These are phyloP conservation scores for Phlebopus sp. DNA, from an alignment of 1,284 basidiomycete genomes.

Conservation along the genomic window DNA sequence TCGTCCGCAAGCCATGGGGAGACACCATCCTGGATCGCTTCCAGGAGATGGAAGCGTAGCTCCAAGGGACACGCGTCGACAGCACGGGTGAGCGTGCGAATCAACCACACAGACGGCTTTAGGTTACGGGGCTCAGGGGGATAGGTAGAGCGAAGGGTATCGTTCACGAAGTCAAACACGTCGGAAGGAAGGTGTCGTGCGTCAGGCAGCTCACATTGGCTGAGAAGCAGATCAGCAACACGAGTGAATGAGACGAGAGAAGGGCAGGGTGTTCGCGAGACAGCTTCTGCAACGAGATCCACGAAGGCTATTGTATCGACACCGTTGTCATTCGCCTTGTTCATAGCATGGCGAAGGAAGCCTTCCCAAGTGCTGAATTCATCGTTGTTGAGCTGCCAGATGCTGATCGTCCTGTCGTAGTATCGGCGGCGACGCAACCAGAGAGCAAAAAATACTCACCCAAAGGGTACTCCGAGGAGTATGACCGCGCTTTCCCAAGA, in stretches of 20 bases:
- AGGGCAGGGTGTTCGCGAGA: conserved; percentile 45
- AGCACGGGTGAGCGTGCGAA: conserved; percentile 49
- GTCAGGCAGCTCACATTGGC: conserved; percentile 48
- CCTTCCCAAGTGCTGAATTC: conserved; percentile 59
- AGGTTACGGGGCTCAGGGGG: conserved; percentile 57
- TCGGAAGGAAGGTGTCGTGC: conserved; percentile 45
- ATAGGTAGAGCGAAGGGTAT: conserved; percentile 59
- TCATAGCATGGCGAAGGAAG: conserved; percentile 48
- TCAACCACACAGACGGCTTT: conserved; percentile 57
- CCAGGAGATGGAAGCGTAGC: conserved; percentile 44
- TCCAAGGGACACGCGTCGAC: conserved; percentile 53
- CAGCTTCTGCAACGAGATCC: conserved; percentile 47
- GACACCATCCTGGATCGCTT: conserved; percentile 53
- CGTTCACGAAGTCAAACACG: conserved; percentile 56
- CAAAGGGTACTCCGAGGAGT: conserved; percentile 61
- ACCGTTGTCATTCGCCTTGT: conserved; percentile 58
- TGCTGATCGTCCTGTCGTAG: conserved; percentile 39
- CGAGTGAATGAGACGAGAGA: conserved; percentile 44
- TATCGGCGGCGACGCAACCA: conserved; percentile 8
- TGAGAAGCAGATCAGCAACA: conserved; percentile 58
- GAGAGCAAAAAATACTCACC: conserved; percentile 37
- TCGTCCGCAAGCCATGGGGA: conserved; percentile 63
- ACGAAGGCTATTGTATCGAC: conserved; percentile 50
- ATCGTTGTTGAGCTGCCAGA: conserved; percentile 54
- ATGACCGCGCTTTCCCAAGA: conserved; percentile 55